These are phyloP conservation scores for Trichoderma atroviride DNA, from an alignment of 2,329 filamentous ascomycete genomes.

Conservation along the genomic window DNA sequence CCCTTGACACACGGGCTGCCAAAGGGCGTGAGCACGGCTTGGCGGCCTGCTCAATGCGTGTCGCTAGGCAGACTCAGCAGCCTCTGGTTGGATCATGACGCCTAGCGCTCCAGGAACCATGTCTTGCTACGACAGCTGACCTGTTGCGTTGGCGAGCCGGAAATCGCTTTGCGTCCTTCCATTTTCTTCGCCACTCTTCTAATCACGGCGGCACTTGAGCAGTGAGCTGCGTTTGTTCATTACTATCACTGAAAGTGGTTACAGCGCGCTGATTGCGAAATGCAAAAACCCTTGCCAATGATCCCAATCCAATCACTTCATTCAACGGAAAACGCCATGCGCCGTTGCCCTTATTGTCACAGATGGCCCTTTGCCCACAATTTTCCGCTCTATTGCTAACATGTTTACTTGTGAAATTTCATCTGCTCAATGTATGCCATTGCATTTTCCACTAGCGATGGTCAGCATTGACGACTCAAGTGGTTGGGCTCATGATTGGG, in stretches of 20 bases:
- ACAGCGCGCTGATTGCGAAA: constrained; percentile 14
- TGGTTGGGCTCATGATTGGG: background rate
- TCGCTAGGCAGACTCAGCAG: constrained; percentile 23
- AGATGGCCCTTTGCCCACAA: background rate
- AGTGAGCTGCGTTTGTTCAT: constrained; percentile 14
- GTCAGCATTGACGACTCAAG: constrained; percentile 21
- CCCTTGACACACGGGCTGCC: background rate
- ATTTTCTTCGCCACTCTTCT: constrained; percentile 19
- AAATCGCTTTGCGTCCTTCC: background rate
- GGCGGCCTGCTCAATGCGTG: constrained; percentile 3
- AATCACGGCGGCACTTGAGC: background rate
- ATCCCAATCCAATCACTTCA: constrained; percentile 7
- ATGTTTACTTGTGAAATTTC: constrained; percentile 10
- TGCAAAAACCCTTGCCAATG: constrained; percentile 7
- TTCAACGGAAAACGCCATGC: constrained; percentile 12
- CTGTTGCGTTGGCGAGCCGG: constrained; percentile 6
- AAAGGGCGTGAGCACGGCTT: constrained; percentile 2
- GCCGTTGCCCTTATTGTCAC: constrained; percentile 6
- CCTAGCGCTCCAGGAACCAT: constrained; percentile 24
- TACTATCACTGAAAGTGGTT: constrained; percentile 13
- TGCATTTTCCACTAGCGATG: constrained; percentile 23
- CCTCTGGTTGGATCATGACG: constrained; percentile 18
- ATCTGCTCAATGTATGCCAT: constrained; percentile 25
- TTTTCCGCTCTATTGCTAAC: background rate
- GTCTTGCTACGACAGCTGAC: constrained; percentile 18